Evolutionary conservation across 192 early-diverging fungal genomes (phyloP), one percentile per base, ranked within the genome.

Genomic region (Coemansia sp.): DNA sequence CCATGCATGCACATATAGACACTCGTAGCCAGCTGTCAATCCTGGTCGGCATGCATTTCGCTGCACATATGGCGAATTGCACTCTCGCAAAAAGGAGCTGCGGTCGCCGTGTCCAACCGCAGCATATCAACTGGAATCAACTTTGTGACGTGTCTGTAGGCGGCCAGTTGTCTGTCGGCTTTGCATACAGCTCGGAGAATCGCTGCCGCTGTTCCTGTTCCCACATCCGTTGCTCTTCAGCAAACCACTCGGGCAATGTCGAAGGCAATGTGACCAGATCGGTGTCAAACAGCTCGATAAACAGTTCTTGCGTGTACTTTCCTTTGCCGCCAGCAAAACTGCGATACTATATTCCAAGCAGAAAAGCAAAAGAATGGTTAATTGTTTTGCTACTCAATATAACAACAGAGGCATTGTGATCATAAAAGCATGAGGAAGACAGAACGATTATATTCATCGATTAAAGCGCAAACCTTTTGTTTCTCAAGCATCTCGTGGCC

Each of bases 251-350:
- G 9, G 96, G 94, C 26, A 96, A 64, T 19, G 78, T 71, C 13
- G 62, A 59, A 32, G 96, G 96, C 23, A 97, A 65, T 11, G 90
- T 94, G 38, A 98, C 86, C 64, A 97, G 80, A 70, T 97, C 95
- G 26, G 85, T 74, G 70, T 94, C 96, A 85, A 97, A 98, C 24
- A 98, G 77, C 69, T 97, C 95, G 49, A 97, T 94, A 59, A 97
- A 97, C 68, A 96, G 94, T 67, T 97, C 93, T 60, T 92, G 95
- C 9, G 88, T 83, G 66, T 91, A 93, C 27, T 94, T 85, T 7
- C 85, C 84, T 66, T 94, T 97, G 19, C 83, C 93, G 6, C 93
- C 92, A 5, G 94, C 94, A 82, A 90, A 97, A 57, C 87, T 87
- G n/a, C 92, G 92, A 65, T 96, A 98, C 88, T 62, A 62, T 18